A percentile compares a stretch with the other conserved stretches of the same genome.
phyloP scores from a whole-genome alignment of 2,329 filamentous ascomycete genomes.

The Aspergillus puulaauensis region DNA sequence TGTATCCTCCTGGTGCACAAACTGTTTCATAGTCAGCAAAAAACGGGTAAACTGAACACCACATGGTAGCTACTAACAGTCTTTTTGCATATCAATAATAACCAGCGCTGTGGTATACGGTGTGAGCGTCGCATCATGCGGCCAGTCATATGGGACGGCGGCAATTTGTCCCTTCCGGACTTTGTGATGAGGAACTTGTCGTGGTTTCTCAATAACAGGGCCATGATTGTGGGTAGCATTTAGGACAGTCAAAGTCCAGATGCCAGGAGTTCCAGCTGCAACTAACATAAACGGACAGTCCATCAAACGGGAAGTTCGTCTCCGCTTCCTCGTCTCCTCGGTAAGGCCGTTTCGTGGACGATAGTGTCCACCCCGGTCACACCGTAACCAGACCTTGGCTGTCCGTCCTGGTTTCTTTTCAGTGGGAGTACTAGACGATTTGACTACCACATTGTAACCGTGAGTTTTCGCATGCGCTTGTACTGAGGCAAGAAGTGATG shows the following conservation, averaged over 20 bases:
- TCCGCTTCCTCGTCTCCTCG: slow-evolving; percentile 45
- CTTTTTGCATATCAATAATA: slow-evolving; percentile 51
- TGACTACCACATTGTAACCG: slow-evolving; percentile 47
- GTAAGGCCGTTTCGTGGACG: slow-evolving; percentile 46
- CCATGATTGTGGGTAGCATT: slow-evolving; percentile 46
- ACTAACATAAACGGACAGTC: slow-evolving; percentile 48
- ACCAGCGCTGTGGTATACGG: slow-evolving; percentile 48
- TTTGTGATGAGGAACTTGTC: slow-evolving; percentile 41
- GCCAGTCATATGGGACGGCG: slow-evolving; percentile 47
- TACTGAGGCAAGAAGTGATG: slow-evolving; percentile 40
- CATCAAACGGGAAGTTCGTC: slow-evolving; percentile 44
- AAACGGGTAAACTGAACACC: neutral
- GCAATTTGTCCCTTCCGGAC: slow-evolving; percentile 45
- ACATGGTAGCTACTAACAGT: slow-evolving; percentile 37
- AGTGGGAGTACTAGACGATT: slow-evolving; percentile 47
- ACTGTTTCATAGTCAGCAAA: slow-evolving; percentile 29
- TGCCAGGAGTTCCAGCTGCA: slow-evolving; percentile 43
- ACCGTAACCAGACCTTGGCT: slow-evolving; percentile 46
- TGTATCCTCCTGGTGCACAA: slow-evolving; percentile 44
- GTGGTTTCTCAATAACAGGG: slow-evolving; percentile 41
- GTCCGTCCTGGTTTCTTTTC: slow-evolving; percentile 47
- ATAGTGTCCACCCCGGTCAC: slow-evolving; percentile 46
- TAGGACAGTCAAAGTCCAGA: slow-evolving; percentile 44
- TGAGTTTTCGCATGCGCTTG: slow-evolving; percentile 44
- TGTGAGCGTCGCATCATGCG: slow-evolving; percentile 45